Evolutionary conservation across 139 green algal species (phyloP).

Genomic region (Asterochloris erici): DNA sequence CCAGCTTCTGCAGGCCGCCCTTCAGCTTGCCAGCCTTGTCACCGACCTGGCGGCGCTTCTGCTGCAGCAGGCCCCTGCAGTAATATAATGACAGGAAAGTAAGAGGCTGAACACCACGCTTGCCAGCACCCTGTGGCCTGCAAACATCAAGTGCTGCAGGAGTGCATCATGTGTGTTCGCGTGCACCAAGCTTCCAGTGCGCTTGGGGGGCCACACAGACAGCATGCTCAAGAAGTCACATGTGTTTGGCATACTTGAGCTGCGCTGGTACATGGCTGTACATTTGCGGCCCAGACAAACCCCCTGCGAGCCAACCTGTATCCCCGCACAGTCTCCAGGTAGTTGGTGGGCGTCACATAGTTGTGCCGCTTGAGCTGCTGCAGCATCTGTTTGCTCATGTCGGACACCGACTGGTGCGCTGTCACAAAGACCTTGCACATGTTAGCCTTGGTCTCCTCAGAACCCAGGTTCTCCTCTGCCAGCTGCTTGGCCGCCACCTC

Average conservation of each 20-base stretch:
- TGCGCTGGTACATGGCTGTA: neutral
- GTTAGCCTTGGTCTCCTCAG: conserved; percentile 4
- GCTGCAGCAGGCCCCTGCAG: conserved; percentile 52
- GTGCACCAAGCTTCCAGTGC: too few relatives aligned
- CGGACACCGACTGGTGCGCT: conserved; percentile 59
- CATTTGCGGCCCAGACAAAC: conserved; percentile 18
- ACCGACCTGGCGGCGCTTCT: conserved; percentile 64
- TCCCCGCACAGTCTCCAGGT: conserved; percentile 52
- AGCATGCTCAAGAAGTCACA: too few relatives aligned
- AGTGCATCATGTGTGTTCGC: too few relatives aligned
- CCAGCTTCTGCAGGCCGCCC: conserved; percentile 77
- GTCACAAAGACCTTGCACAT: conserved; percentile 52
- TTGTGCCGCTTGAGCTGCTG: conserved; percentile 38
- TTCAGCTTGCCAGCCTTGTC: conserved; percentile 71
- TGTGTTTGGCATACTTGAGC: too few relatives aligned
- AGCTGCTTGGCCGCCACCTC: conserved; percentile 34
- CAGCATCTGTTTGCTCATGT: conserved; percentile 29
- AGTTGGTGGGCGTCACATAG: conserved; percentile 72
- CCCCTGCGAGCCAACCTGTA: conserved; percentile 24
- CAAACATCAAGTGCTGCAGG: too few relatives aligned
- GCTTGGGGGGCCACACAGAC: too few relatives aligned
- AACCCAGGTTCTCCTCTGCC: conserved; percentile 21
- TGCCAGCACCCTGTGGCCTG: too few relatives aligned
- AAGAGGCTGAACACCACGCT: too few relatives aligned
- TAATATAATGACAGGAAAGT: conserved; percentile 1